Evolutionary conservation across 495 filamentous ascomycete species (phyloP), one percentile per base, ranked within the genome.

Genomic region (Penicillium parvum): DNA sequence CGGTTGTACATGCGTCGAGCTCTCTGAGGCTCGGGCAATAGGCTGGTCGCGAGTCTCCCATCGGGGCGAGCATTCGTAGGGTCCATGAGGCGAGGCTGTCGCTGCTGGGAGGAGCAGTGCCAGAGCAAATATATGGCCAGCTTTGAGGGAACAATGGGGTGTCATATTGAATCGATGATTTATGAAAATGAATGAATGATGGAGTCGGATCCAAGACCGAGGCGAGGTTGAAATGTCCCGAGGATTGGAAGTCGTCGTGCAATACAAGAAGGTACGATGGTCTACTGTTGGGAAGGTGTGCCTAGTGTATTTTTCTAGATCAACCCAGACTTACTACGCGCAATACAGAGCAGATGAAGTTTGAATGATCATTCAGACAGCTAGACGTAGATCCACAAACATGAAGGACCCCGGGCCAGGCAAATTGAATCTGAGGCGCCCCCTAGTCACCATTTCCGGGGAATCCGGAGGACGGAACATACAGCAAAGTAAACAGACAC

Each of bases 41-140:
- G 21, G 28, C 4, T 37, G 9, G n/a, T 48, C 39, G 17, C 44
- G 39, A 21, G 41, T 34, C 8, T 46, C 45, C 2, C 40, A 18
- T 45, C 38, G 46, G 22, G 46, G 46, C 11, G 32, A 20, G 7
- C 37, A 28, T 8, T 43, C 25, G 12, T 26, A 25, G 14, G 25
- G 29, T 16, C 37, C 29, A 19, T 46, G 40, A n/a, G 30, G 28
- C 18, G 15, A 41, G 17, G 21, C 40, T 30, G n/a, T 37, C 2
- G 37, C 40, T 10, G 40, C 18, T 5, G 25, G 21, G 17, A 40
- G 37, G 14, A 51, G 10, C 4, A 47, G 12, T 6, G 17, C 14
- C 12, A 51, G 12, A n/a, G 36, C 32, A 18, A 43, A 22, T n/a
- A n/a, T n/a, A n/a, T n/a, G n/a, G n/a, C n/a, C n/a, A n/a, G n/a